Percentiles rank a stretch among this genome's conserved stretches.
Evolutionary conservation across 148 eudicot genomes (phyloP).

Genomic region (Bassia scoparia): DNA sequence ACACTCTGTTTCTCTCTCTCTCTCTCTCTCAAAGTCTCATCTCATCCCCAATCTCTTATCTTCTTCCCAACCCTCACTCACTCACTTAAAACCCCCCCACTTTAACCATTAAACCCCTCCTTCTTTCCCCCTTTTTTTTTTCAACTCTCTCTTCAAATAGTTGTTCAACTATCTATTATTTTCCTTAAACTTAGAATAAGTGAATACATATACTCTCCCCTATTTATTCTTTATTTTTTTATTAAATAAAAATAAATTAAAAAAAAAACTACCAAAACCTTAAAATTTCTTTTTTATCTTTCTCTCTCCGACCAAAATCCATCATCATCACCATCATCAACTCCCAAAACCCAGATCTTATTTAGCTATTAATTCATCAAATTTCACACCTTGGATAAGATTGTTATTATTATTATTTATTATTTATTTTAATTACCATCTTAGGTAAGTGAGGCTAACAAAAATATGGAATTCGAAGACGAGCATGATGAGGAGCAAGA

Average conservation of each 20-base stretch:
- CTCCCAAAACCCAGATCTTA: constrained; percentile 20
- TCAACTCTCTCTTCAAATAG: background rate
- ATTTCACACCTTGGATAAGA: too few relatives aligned
- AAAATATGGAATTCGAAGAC: constrained; percentile 52
- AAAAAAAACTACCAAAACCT: background rate
- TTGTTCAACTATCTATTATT: background rate
- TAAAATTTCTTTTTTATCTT: background rate
- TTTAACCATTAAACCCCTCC: constrained; percentile 1
- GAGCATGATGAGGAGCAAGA: constrained; percentile 52
- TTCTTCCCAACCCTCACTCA: constrained; percentile 23
- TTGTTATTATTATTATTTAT: too few relatives aligned
- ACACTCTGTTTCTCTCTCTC: constrained; percentile 40
- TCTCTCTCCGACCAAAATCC: constrained; percentile 18
- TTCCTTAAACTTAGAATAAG: background rate
- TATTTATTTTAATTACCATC: background rate
- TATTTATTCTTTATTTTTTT: background rate
- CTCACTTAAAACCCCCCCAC: constrained; percentile 6
- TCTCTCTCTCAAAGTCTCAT: constrained; percentile 10
- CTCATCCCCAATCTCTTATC: constrained; percentile 40
- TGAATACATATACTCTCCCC: background rate
- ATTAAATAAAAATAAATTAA: background rate
- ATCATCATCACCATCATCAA: constrained; percentile 30
- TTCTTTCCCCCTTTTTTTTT: background rate
- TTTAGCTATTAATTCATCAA: background rate
- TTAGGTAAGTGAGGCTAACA: background rate